Percentiles rank a stretch among this genome's conserved stretches.
phyloP scores from a whole-genome alignment of 441 rosid species.

The Macaranga tanarius region DNA sequence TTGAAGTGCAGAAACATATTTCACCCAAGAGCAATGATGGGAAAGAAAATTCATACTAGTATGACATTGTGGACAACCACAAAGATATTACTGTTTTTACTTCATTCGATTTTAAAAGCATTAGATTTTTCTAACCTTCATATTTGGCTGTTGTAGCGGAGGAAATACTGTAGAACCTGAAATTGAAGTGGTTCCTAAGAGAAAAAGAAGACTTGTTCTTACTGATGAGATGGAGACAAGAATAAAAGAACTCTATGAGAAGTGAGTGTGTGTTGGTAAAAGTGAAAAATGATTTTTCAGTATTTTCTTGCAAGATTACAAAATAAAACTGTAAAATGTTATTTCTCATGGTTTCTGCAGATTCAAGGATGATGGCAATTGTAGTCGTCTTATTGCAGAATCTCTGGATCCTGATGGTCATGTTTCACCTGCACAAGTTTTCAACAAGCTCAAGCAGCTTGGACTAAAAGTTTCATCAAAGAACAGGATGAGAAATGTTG shows the following conservation, averaged over 20 bases:
- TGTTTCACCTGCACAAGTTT: slow-evolving; percentile 78
- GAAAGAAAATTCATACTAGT: slow-evolving; percentile 30
- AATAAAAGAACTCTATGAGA: slow-evolving; percentile 70
- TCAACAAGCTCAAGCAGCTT: slow-evolving; percentile 87
- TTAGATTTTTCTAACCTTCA: slow-evolving; percentile 10
- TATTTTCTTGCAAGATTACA: slow-evolving; percentile 2
- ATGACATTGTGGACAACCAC: slow-evolving; percentile 14
- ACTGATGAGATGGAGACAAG: slow-evolving; percentile 59
- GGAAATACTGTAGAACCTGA: slow-evolving; percentile 39
- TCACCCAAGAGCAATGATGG: slow-evolving; percentile 22
- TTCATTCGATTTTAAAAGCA: neutral
- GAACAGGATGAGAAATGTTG: slow-evolving; percentile 48
- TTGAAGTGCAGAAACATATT: slow-evolving; percentile 29
- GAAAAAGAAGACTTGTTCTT: slow-evolving; percentile 65
- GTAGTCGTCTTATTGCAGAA: slow-evolving; percentile 64
- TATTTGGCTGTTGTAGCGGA: slow-evolving; percentile 45
- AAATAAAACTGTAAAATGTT: neutral
- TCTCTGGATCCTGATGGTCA: slow-evolving; percentile 69
- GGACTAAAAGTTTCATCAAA: slow-evolving; percentile 52
- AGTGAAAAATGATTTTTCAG: neutral
- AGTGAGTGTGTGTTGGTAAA: slow-evolving; percentile 45
- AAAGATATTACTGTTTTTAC: neutral
- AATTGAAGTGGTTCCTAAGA: slow-evolving; percentile 42
- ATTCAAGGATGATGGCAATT: slow-evolving; percentile 63
- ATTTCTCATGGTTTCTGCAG: slow-evolving; percentile 36